phyloP scores from a whole-genome alignment of 164 flowering plant species.

The Annona cherimola region DNA sequence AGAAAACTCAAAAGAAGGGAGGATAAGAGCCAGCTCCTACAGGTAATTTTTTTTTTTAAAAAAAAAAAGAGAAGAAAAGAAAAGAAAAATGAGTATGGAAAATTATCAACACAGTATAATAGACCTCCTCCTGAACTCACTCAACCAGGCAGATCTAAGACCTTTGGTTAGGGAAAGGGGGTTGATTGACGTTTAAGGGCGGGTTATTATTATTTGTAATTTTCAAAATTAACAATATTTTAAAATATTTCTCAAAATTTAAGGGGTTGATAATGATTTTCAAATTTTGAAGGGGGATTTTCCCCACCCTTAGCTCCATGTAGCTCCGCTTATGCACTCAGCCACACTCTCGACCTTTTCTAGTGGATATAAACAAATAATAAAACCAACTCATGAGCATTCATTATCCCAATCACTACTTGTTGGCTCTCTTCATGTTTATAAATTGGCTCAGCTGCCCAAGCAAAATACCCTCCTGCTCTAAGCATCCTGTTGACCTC shows the following conservation, averaged over 20 bases:
- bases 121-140: no score
- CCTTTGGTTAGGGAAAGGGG: no score
- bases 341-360: background rate
- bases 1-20: no score
- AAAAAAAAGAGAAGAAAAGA: no score
- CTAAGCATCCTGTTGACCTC: constrained; percentile 84
- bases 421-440: constrained; percentile 65
- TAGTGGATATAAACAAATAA: background rate
- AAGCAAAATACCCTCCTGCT: constrained; percentile 83
- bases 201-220: no score
- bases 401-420: constrained; percentile 62
- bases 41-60: background rate
- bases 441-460: constrained; percentile 95
- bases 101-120: no score
- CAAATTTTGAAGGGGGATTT: background rate
- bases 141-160: no score
- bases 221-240: no score
- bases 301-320: background rate
- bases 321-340: background rate
- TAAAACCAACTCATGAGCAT: background rate
- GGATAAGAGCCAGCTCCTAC: background rate
- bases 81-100: background rate
- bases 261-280: background rate
- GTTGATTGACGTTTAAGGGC: no score
- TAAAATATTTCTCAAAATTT: background rate